Conservation (phyloP, 805 yeast genomes). For the Yarrowia divulgata region DNA sequence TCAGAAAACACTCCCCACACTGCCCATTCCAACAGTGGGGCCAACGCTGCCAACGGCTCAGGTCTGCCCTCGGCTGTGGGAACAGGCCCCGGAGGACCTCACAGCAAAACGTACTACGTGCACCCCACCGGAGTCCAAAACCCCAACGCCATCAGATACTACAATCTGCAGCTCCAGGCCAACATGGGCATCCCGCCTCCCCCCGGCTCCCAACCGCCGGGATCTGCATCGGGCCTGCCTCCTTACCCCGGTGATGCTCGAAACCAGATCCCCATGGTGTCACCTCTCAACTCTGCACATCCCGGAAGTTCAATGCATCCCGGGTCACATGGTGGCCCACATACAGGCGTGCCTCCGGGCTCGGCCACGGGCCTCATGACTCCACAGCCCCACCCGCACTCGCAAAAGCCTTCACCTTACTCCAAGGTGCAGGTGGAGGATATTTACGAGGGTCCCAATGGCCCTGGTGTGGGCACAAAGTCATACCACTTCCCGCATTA, state of each 20-base stretch:
- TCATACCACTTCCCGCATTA: slow-evolving; percentile 38
- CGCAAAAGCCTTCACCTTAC: slow-evolving; percentile 36
- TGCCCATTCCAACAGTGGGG: slow-evolving; percentile 27
- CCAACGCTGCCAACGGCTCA: slow-evolving; percentile 9
- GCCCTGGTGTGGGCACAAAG: slow-evolving; percentile 22
- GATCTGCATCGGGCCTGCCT: slow-evolving; percentile 17
- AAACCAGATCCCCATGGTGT: slow-evolving; percentile 24
- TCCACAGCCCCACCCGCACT: slow-evolving; percentile 32
- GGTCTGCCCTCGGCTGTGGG: slow-evolving; percentile 4
- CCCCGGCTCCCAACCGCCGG: slow-evolving; percentile 26
- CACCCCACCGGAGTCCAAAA: slow-evolving; percentile 35
- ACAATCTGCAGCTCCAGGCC: slow-evolving; percentile 35
- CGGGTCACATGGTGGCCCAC: slow-evolving; percentile 15
- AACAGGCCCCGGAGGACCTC: background rate
- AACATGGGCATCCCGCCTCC: slow-evolving; percentile 32
- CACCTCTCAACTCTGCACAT: slow-evolving; percentile 32
- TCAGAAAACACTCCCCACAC: slow-evolving; percentile 30
- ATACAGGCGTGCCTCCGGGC: slow-evolving; percentile 15
- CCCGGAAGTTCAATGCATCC: slow-evolving; percentile 14
- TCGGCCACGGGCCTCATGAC: slow-evolving; percentile 33
- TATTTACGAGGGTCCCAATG: slow-evolving; percentile 33
- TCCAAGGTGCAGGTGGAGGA: slow-evolving; percentile 39
- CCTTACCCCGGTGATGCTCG: slow-evolving; percentile 28
- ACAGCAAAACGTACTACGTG: slow-evolving; percentile 20
- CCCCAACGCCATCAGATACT: slow-evolving; percentile 37